phyloP scores from a whole-genome alignment of 176 grass and related monocot species.

The Triticum monococcum region DNA sequence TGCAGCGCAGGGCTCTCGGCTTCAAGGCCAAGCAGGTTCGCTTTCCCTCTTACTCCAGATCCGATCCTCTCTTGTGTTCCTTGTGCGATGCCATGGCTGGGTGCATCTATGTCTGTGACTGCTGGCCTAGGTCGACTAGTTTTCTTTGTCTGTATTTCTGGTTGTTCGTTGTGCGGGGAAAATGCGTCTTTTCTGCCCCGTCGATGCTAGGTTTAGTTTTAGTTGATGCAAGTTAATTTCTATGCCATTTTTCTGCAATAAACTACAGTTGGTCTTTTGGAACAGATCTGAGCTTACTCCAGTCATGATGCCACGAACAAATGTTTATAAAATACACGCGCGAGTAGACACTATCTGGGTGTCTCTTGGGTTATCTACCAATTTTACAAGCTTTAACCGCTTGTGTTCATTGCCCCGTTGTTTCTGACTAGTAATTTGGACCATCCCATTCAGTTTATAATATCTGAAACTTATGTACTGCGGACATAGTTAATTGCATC shows the following conservation, averaged over 20 bases:
- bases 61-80: not conserved
- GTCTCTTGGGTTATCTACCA: too few relatives aligned
- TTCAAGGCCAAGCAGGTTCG: slow-evolving; percentile 85
- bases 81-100: not conserved
- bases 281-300: not conserved
- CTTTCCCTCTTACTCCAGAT: slow-evolving; percentile 10
- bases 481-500: too few relatives aligned
- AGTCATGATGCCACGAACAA: not conserved
- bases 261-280: not conserved
- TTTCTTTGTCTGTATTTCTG: not conserved
- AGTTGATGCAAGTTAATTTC: not conserved
- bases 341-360: too few relatives aligned
- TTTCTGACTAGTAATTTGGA: not conserved
- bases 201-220: not conserved
- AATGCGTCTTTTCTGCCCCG: not conserved
- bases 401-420: not conserved
- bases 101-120: not conserved
- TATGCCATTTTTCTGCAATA: not conserved
- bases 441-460: too few relatives aligned
- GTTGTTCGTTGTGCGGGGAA: not conserved
- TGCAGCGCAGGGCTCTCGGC: slow-evolving; percentile 78
- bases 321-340: too few relatives aligned
- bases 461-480: too few relatives aligned
- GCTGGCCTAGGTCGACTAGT: not conserved
- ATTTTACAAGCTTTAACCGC: too few relatives aligned